Base-by-base conservation (phyloP, 169 alveolate genomes). In the Cryptosporidium ubiquitum region DNA sequence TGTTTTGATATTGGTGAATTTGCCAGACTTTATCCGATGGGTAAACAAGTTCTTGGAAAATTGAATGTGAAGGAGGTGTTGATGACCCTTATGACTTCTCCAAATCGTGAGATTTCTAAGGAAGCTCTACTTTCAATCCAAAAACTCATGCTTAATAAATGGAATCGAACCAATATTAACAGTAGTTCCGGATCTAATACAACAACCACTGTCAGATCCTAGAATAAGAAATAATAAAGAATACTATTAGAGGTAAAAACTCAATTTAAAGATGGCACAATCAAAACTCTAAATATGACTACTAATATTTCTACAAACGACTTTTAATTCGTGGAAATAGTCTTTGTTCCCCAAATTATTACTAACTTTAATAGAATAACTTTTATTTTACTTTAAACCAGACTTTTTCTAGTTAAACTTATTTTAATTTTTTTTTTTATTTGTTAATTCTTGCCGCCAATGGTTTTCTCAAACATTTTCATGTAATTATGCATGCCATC, bases 1-100 rank as follows among this genome's bases (percentile, higher is more conserved):
- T 95, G 97, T 66, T 95, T 95, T 91, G 98, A 95, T 91, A 93
- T 95, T 42, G 98, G 98, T 5, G 98, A 95, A 84, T 95, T 95
- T 84, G 97, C 97, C 18, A 84, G 98, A 71, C 85, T 94, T 31
- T 95, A 95, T 74, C 96, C 95, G 49, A 95, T 95, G 84, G 97
- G 98, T 20, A 95, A 94, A 51, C 93, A 94, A 58, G 92, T 95
- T 42, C 94, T 96, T 66, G 95, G 94, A 20, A 95, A 94, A 71
- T 93, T 95, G 85, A 89, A 91, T 52, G 95, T 95, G 26, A 95
- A 95, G 86, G 98, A 94, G 73, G 85, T 92, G 57, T 86, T 95
- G 29, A 92, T 95, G 95, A 92, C 93, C 52, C 92, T 95, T 70
- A 95, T 95, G 79, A 93, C 95, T 39, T 92, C 93, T 69, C 92